These are phyloP conservation scores for Meyerozyma carpophila DNA, from an alignment of 1,139 yeast genomes.

Conservation along the genomic window DNA sequence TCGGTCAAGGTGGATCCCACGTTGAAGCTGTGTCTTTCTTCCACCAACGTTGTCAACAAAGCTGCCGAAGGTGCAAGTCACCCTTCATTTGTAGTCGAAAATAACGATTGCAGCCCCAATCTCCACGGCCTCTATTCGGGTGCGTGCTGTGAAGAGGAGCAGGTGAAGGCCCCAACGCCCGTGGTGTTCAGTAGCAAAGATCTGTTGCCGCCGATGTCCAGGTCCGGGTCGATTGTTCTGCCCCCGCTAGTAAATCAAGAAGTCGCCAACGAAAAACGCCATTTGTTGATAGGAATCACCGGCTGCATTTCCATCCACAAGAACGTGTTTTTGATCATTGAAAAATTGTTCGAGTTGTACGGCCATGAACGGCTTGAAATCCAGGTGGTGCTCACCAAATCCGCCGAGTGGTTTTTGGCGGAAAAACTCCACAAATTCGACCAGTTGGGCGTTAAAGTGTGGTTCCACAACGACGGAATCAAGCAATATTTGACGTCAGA, in stretches of 20 bases:
- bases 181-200: background rate
- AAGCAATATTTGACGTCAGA: constrained; percentile 14
- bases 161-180: background rate
- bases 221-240: background rate
- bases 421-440: constrained; percentile 22
- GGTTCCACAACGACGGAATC: constrained; percentile 23
- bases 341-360: constrained; percentile 22
- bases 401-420: constrained; percentile 23
- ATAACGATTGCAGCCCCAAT: constrained; percentile 20
- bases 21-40: constrained; percentile 21
- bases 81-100: constrained; percentile 15
- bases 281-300: constrained; percentile 23
- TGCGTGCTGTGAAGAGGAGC: background rate
- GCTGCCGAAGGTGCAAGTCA: constrained; percentile 7
- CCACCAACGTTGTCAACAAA: constrained; percentile 4
- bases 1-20: constrained; percentile 18
- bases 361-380: constrained; percentile 20
- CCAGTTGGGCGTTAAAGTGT: constrained; percentile 21
- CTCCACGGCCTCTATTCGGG: constrained; percentile 13
- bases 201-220: background rate
- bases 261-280: constrained; percentile 10
- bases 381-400: constrained; percentile 22
- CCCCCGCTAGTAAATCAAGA: background rate
- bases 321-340: constrained; percentile 21
- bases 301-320: constrained; percentile 24